A percentile compares a stretch with the other conserved stretches of the same genome.
These are phyloP conservation scores for Chrysanthemum lavandulifolium DNA, from an alignment of 129 eudicot genomes.

Conservation along the genomic window DNA sequence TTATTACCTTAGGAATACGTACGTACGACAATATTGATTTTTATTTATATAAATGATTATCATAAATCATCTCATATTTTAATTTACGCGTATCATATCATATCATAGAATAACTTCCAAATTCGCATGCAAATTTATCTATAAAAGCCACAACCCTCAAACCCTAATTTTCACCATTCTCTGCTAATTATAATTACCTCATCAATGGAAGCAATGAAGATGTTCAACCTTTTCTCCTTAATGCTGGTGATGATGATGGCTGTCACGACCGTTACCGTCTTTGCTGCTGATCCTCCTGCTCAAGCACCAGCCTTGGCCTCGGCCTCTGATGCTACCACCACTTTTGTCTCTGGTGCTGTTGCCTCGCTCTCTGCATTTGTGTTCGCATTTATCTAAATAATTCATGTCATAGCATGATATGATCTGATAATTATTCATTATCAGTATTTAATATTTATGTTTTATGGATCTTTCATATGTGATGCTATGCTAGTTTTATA, in stretches of 20 bases:
- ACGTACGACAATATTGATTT: too few species aligned
- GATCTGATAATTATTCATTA: too few species aligned
- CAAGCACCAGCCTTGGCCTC: conserved; percentile 17
- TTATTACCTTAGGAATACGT: too few species aligned
- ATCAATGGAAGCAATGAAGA: conserved; percentile 28
- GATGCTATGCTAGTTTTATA: too few species aligned
- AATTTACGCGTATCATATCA: too few species aligned
- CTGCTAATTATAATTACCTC: not conserved
- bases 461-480: too few species aligned
- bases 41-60: too few species aligned
- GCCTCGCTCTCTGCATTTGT: conserved; percentile 29
- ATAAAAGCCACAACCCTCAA: conserved; percentile 10
- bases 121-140: not conserved
- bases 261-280: conserved; percentile 21
- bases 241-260: conserved; percentile 18
- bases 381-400: conserved; percentile 26
- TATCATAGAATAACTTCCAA: too few species aligned
- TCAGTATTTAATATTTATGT: too few species aligned
- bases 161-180: not conserved
- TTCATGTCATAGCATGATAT: too few species aligned
- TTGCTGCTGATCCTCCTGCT: conserved; percentile 32
- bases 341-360: not conserved
- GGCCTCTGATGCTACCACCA: conserved; percentile 26
- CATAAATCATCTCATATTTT: too few species aligned
- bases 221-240: conserved; percentile 9